Percentiles rank a stretch among this genome's conserved stretches.
Conservation (phyloP, 2,329 filamentous ascomycete genomes). For the Purpureocillium lavendulum region DNA sequence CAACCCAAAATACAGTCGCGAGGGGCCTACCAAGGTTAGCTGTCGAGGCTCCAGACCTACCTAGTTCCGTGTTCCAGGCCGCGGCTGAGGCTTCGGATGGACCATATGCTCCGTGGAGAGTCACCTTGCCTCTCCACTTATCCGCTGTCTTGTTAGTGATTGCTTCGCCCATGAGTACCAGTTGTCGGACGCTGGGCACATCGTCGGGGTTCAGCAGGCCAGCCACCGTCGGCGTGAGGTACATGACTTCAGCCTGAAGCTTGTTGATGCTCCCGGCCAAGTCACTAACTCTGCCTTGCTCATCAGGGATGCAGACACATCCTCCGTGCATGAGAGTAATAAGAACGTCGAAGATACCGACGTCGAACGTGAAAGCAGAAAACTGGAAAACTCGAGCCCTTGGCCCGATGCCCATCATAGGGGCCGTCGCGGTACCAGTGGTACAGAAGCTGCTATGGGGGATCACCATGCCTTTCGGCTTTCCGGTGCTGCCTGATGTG, state of each 20-base stretch:
- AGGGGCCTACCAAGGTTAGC: not conserved
- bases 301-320: constrained; percentile 10
- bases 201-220: constrained; percentile 1
- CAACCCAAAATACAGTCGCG: constrained; percentile 16
- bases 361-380: constrained; percentile 12
- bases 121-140: constrained; percentile 1
- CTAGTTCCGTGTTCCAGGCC: not conserved
- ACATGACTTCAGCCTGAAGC: constrained; percentile 1
- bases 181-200: constrained; percentile 1
- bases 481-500: constrained; percentile 48
- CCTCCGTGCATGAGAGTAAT: constrained; percentile 10
- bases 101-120: not conserved
- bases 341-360: constrained; percentile 10
- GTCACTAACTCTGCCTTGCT: constrained; percentile 10
- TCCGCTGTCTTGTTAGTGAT: not conserved
- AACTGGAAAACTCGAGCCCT: constrained; percentile 10
- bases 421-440: constrained; percentile 1
- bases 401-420: constrained; percentile 4
- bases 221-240: constrained; percentile 9
- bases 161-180: constrained; percentile 6
- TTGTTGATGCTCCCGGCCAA: constrained; percentile 7
- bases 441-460: constrained; percentile 6
- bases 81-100: constrained; percentile 1
- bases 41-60: not conserved
- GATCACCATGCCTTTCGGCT: constrained; percentile 32